phyloP scores from a whole-genome alignment of 208 protist genomes.

The Borovskyia barvae region DNA sequence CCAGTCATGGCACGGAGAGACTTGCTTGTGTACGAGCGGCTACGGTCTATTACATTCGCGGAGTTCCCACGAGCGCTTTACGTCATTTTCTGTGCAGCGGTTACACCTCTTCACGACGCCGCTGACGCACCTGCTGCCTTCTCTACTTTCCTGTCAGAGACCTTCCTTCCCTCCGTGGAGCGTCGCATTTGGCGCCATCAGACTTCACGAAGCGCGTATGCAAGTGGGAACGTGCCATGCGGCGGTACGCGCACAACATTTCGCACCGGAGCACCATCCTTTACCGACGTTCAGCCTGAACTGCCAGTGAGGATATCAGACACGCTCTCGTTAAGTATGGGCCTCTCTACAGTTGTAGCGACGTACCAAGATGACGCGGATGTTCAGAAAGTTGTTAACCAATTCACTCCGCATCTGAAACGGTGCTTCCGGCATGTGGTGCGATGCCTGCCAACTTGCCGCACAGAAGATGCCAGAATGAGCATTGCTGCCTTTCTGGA shows the following conservation, averaged over 20 bases:
- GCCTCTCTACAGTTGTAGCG: not conserved
- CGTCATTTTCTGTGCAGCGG: not conserved
- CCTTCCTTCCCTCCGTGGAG: constrained; percentile 24
- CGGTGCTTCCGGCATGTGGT: constrained; percentile 30
- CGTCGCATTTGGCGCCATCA: constrained; percentile 1
- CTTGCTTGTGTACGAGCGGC: constrained; percentile 34
- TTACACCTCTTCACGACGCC: not conserved
- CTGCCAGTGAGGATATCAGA: no score
- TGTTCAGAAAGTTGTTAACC: constrained; percentile 29
- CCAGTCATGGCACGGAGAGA: constrained; percentile 2
- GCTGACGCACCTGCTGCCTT: not conserved
- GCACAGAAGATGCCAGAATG: constrained; percentile 28
- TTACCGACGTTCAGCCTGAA: no score
- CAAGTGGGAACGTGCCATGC: no score
- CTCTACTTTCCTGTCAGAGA: constrained; percentile 9
- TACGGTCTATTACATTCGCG: constrained; percentile 2
- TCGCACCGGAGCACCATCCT: no score
- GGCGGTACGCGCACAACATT: no score
- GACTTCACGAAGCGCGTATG: no score
- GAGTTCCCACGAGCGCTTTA: constrained; percentile 17
- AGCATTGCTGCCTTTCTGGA: constrained; percentile 43
- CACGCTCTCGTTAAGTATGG: no score
- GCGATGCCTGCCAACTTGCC: constrained; percentile 1
- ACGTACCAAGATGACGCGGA: constrained; percentile 15
- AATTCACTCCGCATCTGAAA: constrained; percentile 40